Evolutionary conservation across 2,329 filamentous ascomycete species (phyloP).

Genomic region (Neobulgaria alba): DNA sequence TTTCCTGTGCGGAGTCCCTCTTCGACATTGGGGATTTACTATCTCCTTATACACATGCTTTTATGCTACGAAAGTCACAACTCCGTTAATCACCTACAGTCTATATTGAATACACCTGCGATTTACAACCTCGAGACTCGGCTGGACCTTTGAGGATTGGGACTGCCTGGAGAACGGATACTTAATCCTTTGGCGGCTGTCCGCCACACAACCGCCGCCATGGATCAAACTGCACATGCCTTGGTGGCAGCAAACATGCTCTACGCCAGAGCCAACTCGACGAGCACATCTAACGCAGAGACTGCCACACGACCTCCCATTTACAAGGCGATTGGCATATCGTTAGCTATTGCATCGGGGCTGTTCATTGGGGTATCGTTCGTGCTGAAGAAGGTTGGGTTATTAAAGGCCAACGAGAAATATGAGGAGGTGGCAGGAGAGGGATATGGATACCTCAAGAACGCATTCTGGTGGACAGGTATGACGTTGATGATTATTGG

Average conservation of each 20-base stretch:
- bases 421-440: conserved; percentile 94
- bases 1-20: too few relatives aligned
- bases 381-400: conserved; percentile 86
- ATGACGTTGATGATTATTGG: conserved; percentile 97
- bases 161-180: not conserved
- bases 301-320: conserved; percentile 24
- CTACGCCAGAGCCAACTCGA: conserved; percentile 37
- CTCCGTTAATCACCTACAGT: too few relatives aligned
- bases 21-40: too few relatives aligned
- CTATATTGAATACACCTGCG: not conserved
- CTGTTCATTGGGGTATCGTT: conserved; percentile 92
- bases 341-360: conserved; percentile 77
- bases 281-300: conserved; percentile 18
- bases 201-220: conserved; percentile 20
- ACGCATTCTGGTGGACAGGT: conserved; percentile 87
- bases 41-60: too few relatives aligned
- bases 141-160: conserved; percentile 4
- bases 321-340: conserved; percentile 83
- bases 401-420: conserved; percentile 88
- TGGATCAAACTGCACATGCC: conserved; percentile 32
- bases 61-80: too few relatives aligned
- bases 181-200: conserved; percentile 8
- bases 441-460: conserved; percentile 95
- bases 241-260: conserved; percentile 33
- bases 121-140: conserved; percentile 5